These are phyloP conservation scores for Capsicum pubescens DNA, from an alignment of 257 asterid genomes.

Conservation along the genomic window DNA sequence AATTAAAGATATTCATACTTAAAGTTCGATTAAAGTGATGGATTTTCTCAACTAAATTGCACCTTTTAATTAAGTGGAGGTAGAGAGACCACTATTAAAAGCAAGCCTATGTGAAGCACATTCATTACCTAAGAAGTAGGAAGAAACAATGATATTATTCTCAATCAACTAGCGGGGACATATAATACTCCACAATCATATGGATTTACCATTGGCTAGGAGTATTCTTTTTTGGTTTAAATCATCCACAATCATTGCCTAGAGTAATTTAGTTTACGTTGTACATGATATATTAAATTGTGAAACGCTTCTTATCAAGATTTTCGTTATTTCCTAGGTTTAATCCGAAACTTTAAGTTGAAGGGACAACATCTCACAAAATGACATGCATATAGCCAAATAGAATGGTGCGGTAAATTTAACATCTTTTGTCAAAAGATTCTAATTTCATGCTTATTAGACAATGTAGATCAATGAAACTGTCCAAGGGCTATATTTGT, in stretches of 20 bases:
- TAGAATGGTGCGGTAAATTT: not conserved
- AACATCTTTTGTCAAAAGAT: not conserved
- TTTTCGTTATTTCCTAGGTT: not conserved
- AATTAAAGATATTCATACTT: conserved; percentile 37
- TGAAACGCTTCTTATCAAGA: not conserved
- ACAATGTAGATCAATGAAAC: not conserved
- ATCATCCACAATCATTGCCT: not conserved
- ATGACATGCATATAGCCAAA: not conserved
- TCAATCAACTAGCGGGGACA: not conserved
- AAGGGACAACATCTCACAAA: not conserved
- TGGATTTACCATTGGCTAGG: too few relatives aligned
- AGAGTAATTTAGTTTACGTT: not conserved
- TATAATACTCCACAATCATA: not conserved
- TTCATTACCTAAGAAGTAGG: conserved; percentile 24
- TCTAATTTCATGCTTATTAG: not conserved
- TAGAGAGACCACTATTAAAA: conserved; percentile 20
- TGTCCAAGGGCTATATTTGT: too few relatives aligned
- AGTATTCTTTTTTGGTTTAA: not conserved
- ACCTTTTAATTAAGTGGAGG: conserved; percentile 34
- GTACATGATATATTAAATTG: not conserved
- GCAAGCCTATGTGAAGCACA: conserved; percentile 28
- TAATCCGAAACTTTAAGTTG: not conserved
- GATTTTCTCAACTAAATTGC: conserved; percentile 23
- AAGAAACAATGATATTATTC: conserved; percentile 6
- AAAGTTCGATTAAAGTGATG: conserved; percentile 38